Base-by-base conservation (phyloP, 306 rosid genomes). In the Ammopiptanthus mongolicus region DNA sequence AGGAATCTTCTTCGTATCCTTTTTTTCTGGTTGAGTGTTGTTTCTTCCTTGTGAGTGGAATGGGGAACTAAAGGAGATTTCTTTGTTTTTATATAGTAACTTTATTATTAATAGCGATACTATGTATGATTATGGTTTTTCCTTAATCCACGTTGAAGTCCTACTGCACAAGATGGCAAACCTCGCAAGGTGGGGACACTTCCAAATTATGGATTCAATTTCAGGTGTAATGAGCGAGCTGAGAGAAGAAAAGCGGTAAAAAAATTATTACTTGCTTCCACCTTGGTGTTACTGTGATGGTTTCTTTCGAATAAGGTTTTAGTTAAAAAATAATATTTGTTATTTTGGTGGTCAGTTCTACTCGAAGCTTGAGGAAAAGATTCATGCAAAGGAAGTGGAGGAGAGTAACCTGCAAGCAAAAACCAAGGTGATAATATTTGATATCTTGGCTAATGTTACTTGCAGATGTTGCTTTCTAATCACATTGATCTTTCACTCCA, bases 141-240 rank as follows among this genome's bases (percentile, higher is more conserved):
- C 81, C 99, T 90, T 90, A 58, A 95, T 69, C 80, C 55, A 62
- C 56, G 28, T 80, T 69, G 84, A 82, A 91, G 93, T 82, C 89
- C 94, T 53, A 81, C 84, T 9, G 84, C 87, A 75, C 96, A 81
- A 79, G 97, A 92, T 56, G 84, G 55, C 25, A 92, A 87, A 78
- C 63, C 87, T 65, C 87, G 65, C 29, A 89, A 83, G 86, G 71
- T 60, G 13, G 96, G 96, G 53, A 55, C 84, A 56, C 93, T 92
- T 79, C 99, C 99, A 42, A 90, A 91, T 47, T 96, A 92, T 81
- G 96, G 91, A 58, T 96, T 96, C 88, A 96, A 91, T 81, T 96
- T 96, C 87, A 92, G 39, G 89, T 96, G 99, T 74, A 88, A 89
- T 80, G 96, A 92, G 78, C 88, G 99, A 76, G 99, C 99, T 84